Base-by-base conservation (phyloP, 768 basidiomycete genomes). In the Phaeotremella skinneri region DNA sequence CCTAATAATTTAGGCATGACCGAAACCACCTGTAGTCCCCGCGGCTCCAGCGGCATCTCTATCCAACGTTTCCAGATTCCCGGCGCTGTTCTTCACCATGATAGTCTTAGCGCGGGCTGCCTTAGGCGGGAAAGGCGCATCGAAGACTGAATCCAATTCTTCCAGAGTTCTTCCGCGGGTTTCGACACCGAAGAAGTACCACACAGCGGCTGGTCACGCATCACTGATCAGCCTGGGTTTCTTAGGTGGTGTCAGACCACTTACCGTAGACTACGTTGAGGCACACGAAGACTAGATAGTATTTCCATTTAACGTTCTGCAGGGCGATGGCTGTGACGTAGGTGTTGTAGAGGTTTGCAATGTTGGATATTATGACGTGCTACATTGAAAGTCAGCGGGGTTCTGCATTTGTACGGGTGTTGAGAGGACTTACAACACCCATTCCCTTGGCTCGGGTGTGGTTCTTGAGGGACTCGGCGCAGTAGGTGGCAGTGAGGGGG, bases 371-470 rank as follows among this genome's bases (percentile, higher is more conserved):
- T 42, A 70, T 51, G 42, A 55, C 59, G 48, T 61, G 59, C 59
- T 34, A 20, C 39, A 9, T 16, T 23, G 64, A 11, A 9, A 9
- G 9, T n/a, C 9, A n/a, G 11, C 37, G n/a, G 43, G 6, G 43
- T 45, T 45, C 20, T n/a, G n/a, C 43, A 45, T 45, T 20, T 14
- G 21, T 13, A 21, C 43, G 16, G 0, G n/a, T 27, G 30, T 37
- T 42, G 39, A 49, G 49, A 20, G 21, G 11, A 26, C 66, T 81
- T 60, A 77, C 83, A 77, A 83, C 66, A 6, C 83, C 83, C 81
- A 85, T 84, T 53, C 84, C 84, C 69, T 85, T 85, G 2, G 84
- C 84, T 45, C 84, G 80, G 27, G 83, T 81, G 45, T 82, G 83
- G 55, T 81, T 83, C 49, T 81, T 78, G 25, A 85, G 74, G 64